A percentile compares a stretch with the other conserved stretches of the same genome.
Evolutionary conservation across 2,329 filamentous ascomycete species (phyloP).

Genomic region (Fusarium sp.): DNA sequence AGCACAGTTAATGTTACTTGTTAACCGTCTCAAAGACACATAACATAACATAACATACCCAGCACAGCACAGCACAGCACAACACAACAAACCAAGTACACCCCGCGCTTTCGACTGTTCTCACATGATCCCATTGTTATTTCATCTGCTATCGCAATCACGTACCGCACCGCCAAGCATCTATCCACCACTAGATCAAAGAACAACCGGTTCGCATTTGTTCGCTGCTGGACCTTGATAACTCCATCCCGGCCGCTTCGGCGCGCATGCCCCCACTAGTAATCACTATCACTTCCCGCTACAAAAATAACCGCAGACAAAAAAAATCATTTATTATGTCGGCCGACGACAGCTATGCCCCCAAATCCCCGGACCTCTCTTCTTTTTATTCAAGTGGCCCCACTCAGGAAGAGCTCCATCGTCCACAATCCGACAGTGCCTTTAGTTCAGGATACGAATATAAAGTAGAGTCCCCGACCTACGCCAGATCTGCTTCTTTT

Average conservation of each 20-base stretch:
- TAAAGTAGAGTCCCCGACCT: conserved; percentile 48
- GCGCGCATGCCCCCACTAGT: conserved; percentile 36
- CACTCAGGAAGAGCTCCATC: conserved; percentile 48
- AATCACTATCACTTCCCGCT: conserved; percentile 23
- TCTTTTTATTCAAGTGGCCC: conserved; percentile 59
- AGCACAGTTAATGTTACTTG: background rate
- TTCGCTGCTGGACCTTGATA: conserved; percentile 23
- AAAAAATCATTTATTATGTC: conserved; percentile 53
- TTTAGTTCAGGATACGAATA: conserved; percentile 47
- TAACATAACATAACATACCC: too few relatives aligned
- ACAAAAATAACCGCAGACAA: conserved; percentile 16
- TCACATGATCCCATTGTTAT: conserved; percentile 17
- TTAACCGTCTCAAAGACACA: background rate
- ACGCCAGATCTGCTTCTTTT: conserved; percentile 38
- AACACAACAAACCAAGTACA: conserved; percentile 6
- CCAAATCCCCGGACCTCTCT: conserved; percentile 67
- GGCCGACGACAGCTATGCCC: conserved; percentile 63
- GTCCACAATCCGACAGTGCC: conserved; percentile 46
- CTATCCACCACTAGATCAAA: conserved; percentile 21
- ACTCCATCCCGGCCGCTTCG: conserved; percentile 28
- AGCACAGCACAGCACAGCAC: background rate
- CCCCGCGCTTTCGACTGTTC: conserved; percentile 7
- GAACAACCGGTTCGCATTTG: conserved; percentile 11
- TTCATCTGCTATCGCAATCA: conserved; percentile 13
- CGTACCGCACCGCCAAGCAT: conserved; percentile 19